Conservation (phyloP, 106 monocot species). For the Dendrobium officinale region DNA sequence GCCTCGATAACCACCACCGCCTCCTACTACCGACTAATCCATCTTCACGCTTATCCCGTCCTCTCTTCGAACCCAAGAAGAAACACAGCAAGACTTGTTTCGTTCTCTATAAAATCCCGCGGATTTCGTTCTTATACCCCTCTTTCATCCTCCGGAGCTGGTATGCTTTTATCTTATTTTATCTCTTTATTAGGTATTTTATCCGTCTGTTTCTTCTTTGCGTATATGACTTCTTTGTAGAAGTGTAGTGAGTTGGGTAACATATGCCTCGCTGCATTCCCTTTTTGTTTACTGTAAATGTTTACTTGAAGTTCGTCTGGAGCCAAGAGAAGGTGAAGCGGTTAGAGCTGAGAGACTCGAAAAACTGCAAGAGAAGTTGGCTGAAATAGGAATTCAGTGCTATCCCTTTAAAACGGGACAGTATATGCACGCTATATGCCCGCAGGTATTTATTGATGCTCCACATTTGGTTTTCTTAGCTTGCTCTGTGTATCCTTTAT, state of each 20-base stretch:
- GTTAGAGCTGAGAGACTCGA: not conserved
- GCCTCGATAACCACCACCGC: not conserved
- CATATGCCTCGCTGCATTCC: not conserved
- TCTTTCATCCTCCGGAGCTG: not conserved
- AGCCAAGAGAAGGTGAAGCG: not conserved
- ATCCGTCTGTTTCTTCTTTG: not conserved
- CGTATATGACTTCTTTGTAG: not conserved
- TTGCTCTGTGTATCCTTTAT: not conserved
- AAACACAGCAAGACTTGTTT: not conserved
- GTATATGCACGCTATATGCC: constrained; percentile 1
- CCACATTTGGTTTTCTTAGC: not conserved
- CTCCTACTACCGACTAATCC: not conserved
- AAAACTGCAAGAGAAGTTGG: constrained; percentile 6
- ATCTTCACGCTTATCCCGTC: not conserved
- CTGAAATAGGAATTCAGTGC: constrained; percentile 1
- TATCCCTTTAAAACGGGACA: not conserved
- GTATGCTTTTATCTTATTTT: not conserved
- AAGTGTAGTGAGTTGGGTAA: not conserved
- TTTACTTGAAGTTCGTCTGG: constrained; percentile 3
- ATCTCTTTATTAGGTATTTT: not conserved
- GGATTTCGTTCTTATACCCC: constrained; percentile 5
- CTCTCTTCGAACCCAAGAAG: not conserved
- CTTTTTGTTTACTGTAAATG: not conserved
- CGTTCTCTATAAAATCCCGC: not conserved
- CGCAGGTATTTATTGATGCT: not conserved